Percentiles rank a stretch among this genome's conserved stretches.
phyloP scores from a whole-genome alignment of 108 stramenopile species.

The Nannochloropsis gaditana region DNA sequence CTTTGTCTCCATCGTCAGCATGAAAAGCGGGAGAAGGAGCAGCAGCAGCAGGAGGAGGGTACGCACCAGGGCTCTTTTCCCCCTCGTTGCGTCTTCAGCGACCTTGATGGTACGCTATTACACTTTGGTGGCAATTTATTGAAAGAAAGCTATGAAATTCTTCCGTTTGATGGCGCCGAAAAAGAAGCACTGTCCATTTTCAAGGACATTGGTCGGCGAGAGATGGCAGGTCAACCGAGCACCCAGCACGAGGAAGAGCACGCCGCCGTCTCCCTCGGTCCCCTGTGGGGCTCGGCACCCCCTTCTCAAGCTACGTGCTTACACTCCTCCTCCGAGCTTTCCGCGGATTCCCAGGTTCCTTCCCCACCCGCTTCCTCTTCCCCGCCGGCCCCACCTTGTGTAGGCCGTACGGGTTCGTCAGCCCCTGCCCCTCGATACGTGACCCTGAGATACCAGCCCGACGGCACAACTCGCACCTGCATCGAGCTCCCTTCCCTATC shows the following conservation, averaged over 20 bases:
- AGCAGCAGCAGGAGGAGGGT: background rate
- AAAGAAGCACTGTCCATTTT: background rate
- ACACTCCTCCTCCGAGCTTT: background rate
- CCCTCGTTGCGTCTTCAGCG: slow-evolving; percentile 19
- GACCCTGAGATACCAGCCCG: background rate
- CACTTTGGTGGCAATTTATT: background rate
- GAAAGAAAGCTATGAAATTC: background rate
- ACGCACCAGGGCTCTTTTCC: background rate
- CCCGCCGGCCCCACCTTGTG: background rate
- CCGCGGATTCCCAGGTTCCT: background rate
- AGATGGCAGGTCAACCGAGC: background rate
- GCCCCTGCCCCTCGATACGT: background rate
- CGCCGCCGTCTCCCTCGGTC: background rate
- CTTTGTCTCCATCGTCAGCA: background rate
- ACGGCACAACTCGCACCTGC: background rate
- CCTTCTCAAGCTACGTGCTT: background rate
- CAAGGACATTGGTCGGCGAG: background rate
- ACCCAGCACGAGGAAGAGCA: background rate
- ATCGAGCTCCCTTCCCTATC: background rate
- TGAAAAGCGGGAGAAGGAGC: background rate
- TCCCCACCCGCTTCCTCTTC: background rate
- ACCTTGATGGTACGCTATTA: background rate
- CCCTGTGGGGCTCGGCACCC: background rate
- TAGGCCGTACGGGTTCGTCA: background rate
- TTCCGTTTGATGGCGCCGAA: background rate